Evolutionary conservation across 129 eudicot genomes (phyloP), one percentile per base, ranked within the genome.

Genomic region (Artemisia tridentata): DNA sequence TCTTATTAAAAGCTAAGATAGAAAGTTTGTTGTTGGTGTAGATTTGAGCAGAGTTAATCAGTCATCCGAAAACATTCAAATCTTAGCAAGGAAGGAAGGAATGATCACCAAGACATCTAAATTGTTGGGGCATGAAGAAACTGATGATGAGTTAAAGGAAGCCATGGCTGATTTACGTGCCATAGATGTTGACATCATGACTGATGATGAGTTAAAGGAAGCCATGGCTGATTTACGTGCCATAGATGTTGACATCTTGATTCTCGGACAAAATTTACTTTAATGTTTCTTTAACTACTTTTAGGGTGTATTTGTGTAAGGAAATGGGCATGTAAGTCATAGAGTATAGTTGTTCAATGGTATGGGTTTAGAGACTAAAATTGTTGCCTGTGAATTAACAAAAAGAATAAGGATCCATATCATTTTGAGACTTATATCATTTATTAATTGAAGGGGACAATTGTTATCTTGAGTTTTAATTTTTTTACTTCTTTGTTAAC

Each of bases 61-160:
- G 98, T 92, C 38, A n/a, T n/a, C n/a, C n/a, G n/a, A n/a, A 92
- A 83, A 86, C 98, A 92, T 73, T 95, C 95, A 3, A 92, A 92
- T 71, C 50, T 34, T 15, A 79, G 82, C 71, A 20, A 20, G 23
- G 23, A 86, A 88, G 85, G 76, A 78, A 57, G 95, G 96, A 75
- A 92, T 92, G 96, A 85, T 92, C 55, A 92, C 96, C 3, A 92
- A 92, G 82, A 76, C 96, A 19, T 92, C 98, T 20, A 89, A 89
- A 69, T 86, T 92, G 98, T 68, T 92, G 86, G 98, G 98, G 65
- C 96, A 89, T 54, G 98, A 96, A 75, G 98, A 92, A 83, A 76
- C 86, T 51, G 98, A 92, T 76, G 96, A 20, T 20, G 23, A 20
- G 23, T 20, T 20, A 20, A 20, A 20, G 23, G 23, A 20, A 20